Conservation (phyloP, 257 asterid species). For the Jaltomata sinuosa region DNA sequence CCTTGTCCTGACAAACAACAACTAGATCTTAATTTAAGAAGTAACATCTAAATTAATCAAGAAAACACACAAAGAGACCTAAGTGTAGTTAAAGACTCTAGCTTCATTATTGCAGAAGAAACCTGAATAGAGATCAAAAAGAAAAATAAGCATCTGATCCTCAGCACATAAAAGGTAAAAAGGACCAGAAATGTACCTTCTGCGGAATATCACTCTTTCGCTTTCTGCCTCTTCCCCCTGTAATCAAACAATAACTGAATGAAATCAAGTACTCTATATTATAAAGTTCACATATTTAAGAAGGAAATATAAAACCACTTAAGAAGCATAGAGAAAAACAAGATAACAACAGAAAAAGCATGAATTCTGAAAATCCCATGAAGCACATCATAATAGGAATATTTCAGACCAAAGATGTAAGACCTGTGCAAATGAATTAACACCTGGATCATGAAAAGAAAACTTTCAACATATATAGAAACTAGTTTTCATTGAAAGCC, state of each 20-base stretch:
- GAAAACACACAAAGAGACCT: background rate
- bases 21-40: background rate
- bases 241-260: background rate
- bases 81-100: background rate
- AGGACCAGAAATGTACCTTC: slow-evolving; percentile 29
- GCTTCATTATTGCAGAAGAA: background rate
- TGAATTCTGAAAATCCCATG: background rate
- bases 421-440: background rate
- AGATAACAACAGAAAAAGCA: background rate
- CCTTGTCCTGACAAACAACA: slow-evolving; percentile 35
- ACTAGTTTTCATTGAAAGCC: background rate
- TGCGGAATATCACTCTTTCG: slow-evolving; percentile 29
- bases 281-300: background rate
- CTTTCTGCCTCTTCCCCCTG: slow-evolving; percentile 62
- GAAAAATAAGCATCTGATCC: background rate
- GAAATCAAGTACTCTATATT: background rate
- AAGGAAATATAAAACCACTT: background rate
- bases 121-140: background rate
- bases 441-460: background rate
- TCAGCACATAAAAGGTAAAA: background rate
- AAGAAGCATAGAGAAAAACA: background rate
- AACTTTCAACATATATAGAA: background rate
- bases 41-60: background rate
- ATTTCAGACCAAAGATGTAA: background rate
- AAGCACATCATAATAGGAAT: background rate